Evolutionary conservation across 2,329 filamentous ascomycete species (phyloP), one percentile per base, ranked within the genome.

Genomic region (Xylaria hypoxylon): DNA sequence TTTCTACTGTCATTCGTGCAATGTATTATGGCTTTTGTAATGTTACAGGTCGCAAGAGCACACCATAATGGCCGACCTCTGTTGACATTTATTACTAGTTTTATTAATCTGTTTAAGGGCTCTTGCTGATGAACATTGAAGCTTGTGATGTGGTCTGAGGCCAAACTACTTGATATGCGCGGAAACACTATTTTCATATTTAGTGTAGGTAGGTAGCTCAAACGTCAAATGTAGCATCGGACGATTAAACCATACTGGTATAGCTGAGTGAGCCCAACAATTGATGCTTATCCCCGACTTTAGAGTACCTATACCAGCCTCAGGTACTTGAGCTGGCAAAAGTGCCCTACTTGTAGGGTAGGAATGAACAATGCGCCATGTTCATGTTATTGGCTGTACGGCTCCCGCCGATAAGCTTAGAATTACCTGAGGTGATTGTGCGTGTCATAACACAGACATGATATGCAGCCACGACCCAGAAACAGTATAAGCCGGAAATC

Each of bases 231-330:
- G 10, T 38, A 38, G 38, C 33, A 22, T 19, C 19, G 13, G 17
- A 24, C 53, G 19, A 22, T 31, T 6, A 53, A 59, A 52, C 28
- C 28, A 52, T 35, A 35, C 47, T 26, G 26, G 44, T 13, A 33
- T 24, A 50, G 10, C 19, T 31, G 15, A 19, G 57, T 2, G 24
- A 24, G 8, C 17, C 13, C 31, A n/a, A 38, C 26, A 33, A 28
- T 19, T 19, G 31, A 59, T 40, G 15, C 22, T 26, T 19, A 60
- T 51, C 53, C 5, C 58, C 38, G 47, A 52, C 19, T 22, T 52
- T 11, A 24, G 35, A 55, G 51, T 28, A n/a, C n/a, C n/a, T n/a
- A 6, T 28, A 55, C 19, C 52, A 44, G 26, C 24, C 22, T 53
- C 24, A 42, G 38, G 19, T 35, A 45, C 38, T 24, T 24, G 5